A percentile compares a stretch with the other conserved stretches of the same genome.
Evolutionary conservation across 805 yeast genomes (phyloP).

Genomic region (Wickerhamomyces canadensis): DNA sequence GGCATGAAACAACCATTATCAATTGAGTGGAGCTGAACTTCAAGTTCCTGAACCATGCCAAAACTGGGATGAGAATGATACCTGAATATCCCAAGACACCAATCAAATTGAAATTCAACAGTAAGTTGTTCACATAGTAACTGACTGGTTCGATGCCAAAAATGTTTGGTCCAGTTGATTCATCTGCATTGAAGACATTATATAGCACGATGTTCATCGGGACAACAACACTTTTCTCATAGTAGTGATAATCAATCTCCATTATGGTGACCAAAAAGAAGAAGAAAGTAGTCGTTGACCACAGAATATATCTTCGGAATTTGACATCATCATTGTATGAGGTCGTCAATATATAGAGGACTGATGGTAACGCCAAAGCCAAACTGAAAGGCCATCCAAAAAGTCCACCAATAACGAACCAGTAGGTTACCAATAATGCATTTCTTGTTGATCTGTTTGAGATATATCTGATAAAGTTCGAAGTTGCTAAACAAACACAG

Average conservation of each 20-base stretch:
- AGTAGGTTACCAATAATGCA: slow-evolving; percentile 30
- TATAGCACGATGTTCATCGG: slow-evolving; percentile 80
- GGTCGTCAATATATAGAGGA: slow-evolving; percentile 29
- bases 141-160: slow-evolving; percentile 80
- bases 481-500: slow-evolving; percentile 39
- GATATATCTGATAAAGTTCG: slow-evolving; percentile 31
- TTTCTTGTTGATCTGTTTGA: slow-evolving; percentile 9
- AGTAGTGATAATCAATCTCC: slow-evolving; percentile 55
- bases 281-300: slow-evolving; percentile 21
- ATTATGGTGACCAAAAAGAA: slow-evolving; percentile 26
- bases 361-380: slow-evolving; percentile 57
- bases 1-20: slow-evolving; percentile 36
- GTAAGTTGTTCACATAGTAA: slow-evolving; percentile 64
- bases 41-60: slow-evolving; percentile 11
- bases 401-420: slow-evolving; percentile 62
- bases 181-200: slow-evolving; percentile 67
- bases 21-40: slow-evolving; percentile 10
- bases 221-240: slow-evolving; percentile 56
- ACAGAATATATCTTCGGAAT: slow-evolving; percentile 13
- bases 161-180: slow-evolving; percentile 75
- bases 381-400: slow-evolving; percentile 91
- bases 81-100: slow-evolving; percentile 39
- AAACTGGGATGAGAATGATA: slow-evolving; percentile 25
- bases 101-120: slow-evolving; percentile 67
- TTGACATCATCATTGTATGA: slow-evolving; percentile 4